These are phyloP conservation scores for Aureobasidium zeae DNA, from an alignment of 2,329 filamentous ascomycete species.

Conservation along the genomic window DNA sequence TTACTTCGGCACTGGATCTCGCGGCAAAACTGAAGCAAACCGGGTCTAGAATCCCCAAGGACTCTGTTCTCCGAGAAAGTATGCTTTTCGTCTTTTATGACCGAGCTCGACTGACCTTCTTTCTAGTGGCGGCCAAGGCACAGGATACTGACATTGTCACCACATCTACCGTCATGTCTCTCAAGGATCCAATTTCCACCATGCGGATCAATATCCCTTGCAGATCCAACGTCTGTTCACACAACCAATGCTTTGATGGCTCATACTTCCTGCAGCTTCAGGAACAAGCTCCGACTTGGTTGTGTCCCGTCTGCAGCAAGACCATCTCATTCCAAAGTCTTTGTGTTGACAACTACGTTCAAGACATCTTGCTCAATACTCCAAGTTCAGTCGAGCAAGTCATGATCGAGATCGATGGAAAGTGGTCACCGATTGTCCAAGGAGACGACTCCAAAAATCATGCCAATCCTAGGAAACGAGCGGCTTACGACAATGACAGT, in stretches of 20 bases:
- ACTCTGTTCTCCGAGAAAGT: conserved; percentile 78
- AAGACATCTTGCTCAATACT: conserved; percentile 73
- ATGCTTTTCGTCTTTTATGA: conserved; percentile 29
- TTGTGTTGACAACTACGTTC: conserved; percentile 84
- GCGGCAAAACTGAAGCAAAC: conserved; percentile 53
- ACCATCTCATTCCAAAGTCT: conserved; percentile 69
- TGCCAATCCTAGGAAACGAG: conserved; percentile 24
- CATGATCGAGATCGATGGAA: conserved; percentile 77
- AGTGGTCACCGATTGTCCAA: conserved; percentile 53
- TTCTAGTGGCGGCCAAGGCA: conserved; percentile 65
- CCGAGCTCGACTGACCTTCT: neutral
- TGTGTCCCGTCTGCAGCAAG: conserved; percentile 90
- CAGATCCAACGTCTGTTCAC: conserved; percentile 68
- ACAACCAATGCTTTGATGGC: conserved; percentile 93
- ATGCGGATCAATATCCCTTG: conserved; percentile 72
- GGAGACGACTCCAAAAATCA: conserved; percentile 32
- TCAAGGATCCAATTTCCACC: conserved; percentile 88
- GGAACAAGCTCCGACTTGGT: conserved; percentile 93
- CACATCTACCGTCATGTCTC: conserved; percentile 76
- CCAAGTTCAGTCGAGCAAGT: conserved; percentile 67
- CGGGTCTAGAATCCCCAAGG: conserved; percentile 65
- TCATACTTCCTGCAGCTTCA: conserved; percentile 86
- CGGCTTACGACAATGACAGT: conserved; percentile 32
- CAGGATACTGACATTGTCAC: conserved; percentile 83
- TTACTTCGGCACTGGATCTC: conserved; percentile 61